These are phyloP conservation scores for Phaffomyces antillensis DNA, from an alignment of 805 yeast genomes.

Conservation along the genomic window DNA sequence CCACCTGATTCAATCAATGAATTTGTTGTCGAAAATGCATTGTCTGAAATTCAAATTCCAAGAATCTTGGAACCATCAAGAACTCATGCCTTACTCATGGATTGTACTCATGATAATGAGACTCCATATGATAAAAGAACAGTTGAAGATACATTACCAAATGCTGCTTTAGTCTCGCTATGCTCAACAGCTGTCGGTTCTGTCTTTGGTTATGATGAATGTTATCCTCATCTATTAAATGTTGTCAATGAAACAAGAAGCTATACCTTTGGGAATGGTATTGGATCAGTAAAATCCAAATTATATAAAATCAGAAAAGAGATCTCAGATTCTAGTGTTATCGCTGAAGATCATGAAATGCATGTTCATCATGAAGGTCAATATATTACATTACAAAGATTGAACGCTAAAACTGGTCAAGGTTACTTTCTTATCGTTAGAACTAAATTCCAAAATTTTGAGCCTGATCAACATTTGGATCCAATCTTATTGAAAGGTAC, in stretches of 20 bases:
- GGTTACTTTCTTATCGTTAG: conserved; percentile 90
- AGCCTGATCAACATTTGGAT: conserved; percentile 43
- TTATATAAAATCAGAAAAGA: conserved; percentile 51
- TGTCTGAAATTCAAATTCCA: conserved; percentile 65
- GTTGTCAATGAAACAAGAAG: conserved; percentile 69
- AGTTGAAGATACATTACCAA: conserved; percentile 89
- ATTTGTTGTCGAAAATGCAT: conserved; percentile 20
- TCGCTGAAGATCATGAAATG: conserved; percentile 70
- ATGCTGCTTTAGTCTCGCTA: conserved; percentile 88
- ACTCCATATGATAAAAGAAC: conserved; percentile 85
- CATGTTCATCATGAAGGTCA: conserved; percentile 93
- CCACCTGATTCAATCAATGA: conserved; percentile 38
- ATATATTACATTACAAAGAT: conserved; percentile 82
- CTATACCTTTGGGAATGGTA: conserved; percentile 57
- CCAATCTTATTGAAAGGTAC: conserved; percentile 59
- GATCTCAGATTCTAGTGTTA: conserved; percentile 42
- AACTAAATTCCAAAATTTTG: conserved; percentile 50
- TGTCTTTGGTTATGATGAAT: conserved; percentile 89
- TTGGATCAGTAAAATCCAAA: conserved; percentile 60
- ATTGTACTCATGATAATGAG: conserved; percentile 95
- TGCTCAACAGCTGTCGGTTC: conserved; percentile 94
- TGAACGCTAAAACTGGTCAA: conserved; percentile 73
- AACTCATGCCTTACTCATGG: conserved; percentile 96
- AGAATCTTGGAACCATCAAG: conserved; percentile 54
- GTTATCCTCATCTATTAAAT: conserved; percentile 74